Conservation (phyloP, 73 alveolate species). For the Blepharisma stoltei region DNA sequence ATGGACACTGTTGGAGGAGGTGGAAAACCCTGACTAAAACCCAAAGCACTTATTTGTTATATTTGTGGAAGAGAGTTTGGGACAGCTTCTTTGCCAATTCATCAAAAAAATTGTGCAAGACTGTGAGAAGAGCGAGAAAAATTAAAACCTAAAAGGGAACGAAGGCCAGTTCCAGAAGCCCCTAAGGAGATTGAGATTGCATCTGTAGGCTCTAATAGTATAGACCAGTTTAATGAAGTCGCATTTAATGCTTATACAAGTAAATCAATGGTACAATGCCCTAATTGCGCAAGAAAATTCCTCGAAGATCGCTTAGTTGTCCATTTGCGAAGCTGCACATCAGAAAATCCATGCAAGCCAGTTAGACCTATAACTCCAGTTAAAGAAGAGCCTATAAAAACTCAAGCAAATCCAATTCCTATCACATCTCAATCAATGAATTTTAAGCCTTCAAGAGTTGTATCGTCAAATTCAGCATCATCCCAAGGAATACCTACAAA, state of each 20-base stretch:
- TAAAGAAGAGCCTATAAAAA: no score
- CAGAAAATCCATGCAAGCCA: constrained; percentile 1
- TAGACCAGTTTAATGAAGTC: background rate
- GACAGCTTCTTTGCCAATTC: constrained; percentile 73
- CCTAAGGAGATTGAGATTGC: constrained; percentile 54
- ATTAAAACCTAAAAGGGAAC: constrained; percentile 60
- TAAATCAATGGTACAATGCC: constrained; percentile 78
- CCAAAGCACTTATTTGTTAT: constrained; percentile 56
- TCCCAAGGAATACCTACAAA: no score
- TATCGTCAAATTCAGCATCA: no score
- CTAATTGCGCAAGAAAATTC: constrained; percentile 83
- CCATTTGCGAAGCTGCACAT: constrained; percentile 79
- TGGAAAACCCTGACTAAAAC: constrained; percentile 28
- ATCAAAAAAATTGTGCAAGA: constrained; percentile 65
- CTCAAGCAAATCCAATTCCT: no score
- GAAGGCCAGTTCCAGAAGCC: constrained; percentile 71
- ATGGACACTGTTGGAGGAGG: constrained; percentile 23
- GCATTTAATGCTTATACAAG: background rate
- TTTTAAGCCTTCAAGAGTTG: no score
- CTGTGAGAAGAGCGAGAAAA: constrained; percentile 73
- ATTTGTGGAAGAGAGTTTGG: constrained; percentile 89
- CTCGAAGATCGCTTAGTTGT: constrained; percentile 83
- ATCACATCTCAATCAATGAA: no score
- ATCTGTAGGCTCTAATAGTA: background rate
- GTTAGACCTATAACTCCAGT: no score